Evolutionary conservation across 495 filamentous ascomycete genomes (phyloP).

Genomic region (Aspergillus kassunensis): DNA sequence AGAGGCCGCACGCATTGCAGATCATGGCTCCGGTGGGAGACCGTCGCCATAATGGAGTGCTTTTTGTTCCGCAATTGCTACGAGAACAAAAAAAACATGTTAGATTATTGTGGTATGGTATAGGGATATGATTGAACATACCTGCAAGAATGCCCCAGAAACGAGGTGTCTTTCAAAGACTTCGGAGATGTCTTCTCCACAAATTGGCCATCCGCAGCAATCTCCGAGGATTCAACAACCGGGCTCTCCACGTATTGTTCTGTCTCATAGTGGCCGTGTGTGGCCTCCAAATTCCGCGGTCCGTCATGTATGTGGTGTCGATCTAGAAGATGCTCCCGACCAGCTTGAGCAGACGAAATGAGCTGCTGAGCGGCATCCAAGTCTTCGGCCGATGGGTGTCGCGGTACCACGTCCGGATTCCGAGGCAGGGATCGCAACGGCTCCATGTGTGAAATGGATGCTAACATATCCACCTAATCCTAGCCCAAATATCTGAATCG

Average conservation of each 20-base stretch:
- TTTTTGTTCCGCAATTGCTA: constrained; percentile 93
- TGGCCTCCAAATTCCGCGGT: constrained; percentile 14
- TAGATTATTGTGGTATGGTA: not conserved
- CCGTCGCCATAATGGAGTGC: constrained; percentile 90
- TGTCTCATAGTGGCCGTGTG: constrained; percentile 11
- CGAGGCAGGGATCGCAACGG: constrained; percentile 36
- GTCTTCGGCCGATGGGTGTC: constrained; percentile 44
- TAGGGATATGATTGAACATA: too few relatives aligned
- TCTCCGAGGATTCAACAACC: constrained; percentile 5
- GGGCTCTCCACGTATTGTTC: constrained; percentile 13
- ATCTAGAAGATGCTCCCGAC: constrained; percentile 36
- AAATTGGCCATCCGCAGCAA: constrained; percentile 3
- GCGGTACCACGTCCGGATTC: constrained; percentile 29
- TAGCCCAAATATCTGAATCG: not conserved
- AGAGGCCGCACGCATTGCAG: constrained; percentile 96
- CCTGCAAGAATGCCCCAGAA: constrained; percentile 55
- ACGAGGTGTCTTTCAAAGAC: constrained; percentile 37
- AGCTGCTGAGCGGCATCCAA: constrained; percentile 46
- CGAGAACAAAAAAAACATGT: not conserved
- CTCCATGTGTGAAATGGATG: constrained; percentile 41
- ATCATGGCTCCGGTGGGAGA: constrained; percentile 91
- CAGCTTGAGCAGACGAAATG: constrained; percentile 43
- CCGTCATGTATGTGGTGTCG: constrained; percentile 22
- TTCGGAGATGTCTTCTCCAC: constrained; percentile 32
- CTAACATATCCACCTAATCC: constrained; percentile 34